A percentile compares a stretch with the other conserved stretches of the same genome.
phyloP scores from a whole-genome alignment of 2,329 filamentous ascomycete species.

The Monilinia vaccinii-corymbosi region DNA sequence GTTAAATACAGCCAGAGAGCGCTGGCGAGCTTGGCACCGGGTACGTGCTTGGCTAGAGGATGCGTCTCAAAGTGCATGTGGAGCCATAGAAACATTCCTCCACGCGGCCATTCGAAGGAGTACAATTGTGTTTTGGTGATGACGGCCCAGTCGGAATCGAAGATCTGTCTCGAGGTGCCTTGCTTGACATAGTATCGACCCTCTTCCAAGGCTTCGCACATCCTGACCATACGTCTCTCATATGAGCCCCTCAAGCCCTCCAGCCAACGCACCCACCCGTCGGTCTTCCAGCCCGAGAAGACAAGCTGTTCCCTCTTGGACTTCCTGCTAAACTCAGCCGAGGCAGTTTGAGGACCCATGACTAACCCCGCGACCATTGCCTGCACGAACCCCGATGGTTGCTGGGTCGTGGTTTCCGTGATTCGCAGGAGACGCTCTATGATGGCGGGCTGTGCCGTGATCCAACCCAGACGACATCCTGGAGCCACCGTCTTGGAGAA shows the following conservation, averaged over 20 bases:
- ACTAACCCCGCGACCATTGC: conserved; percentile 69
- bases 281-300: conserved; percentile 61
- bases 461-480: conserved; percentile 83
- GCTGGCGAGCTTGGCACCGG: conserved; percentile 46
- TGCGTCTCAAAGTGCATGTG: conserved; percentile 63
- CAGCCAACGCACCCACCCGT: conserved; percentile 88
- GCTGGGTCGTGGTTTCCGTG: conserved; percentile 68
- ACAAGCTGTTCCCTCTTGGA: conserved; percentile 30
- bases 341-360: conserved; percentile 56
- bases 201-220: conserved; percentile 66
- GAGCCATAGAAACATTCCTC: conserved; percentile 90
- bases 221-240: conserved; percentile 72
- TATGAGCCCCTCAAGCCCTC: conserved; percentile 76
- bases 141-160: conserved; percentile 64
- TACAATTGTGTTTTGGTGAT: conserved; percentile 67
- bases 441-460: conserved; percentile 73
- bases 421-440: conserved; percentile 66
- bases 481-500: conserved; percentile 92
- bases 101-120: conserved; percentile 70
- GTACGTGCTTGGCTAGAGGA: conserved; percentile 52
- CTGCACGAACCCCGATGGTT: conserved; percentile 86
- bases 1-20: conserved; percentile 68
- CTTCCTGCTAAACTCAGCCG: conserved; percentile 34
- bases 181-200: conserved; percentile 57
- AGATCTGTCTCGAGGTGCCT: conserved; percentile 42